Conservation (phyloP, 768 basidiomycete species). For the Psilocybe cyanescens region DNA sequence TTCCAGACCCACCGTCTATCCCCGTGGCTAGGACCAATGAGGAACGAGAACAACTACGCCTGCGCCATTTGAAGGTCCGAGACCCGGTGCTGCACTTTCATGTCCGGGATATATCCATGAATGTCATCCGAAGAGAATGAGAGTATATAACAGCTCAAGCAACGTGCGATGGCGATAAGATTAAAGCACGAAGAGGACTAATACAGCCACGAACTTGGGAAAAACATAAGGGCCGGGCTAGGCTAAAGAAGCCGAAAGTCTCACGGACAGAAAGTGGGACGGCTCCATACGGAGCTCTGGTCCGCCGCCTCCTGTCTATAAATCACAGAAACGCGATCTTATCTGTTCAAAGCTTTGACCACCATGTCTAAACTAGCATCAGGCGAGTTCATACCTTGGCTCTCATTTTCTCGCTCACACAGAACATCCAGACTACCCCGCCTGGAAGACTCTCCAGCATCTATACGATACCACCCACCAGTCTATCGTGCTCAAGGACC, state of each 20-base stretch:
- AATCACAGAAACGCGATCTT: not conserved
- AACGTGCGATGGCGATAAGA: not conserved
- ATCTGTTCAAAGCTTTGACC: not conserved
- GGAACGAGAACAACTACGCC: not conserved
- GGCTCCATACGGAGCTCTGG: not conserved
- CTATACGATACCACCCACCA: slow-evolving; percentile 75
- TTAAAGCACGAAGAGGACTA: not conserved
- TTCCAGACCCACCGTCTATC: not conserved
- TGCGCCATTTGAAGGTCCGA: not conserved
- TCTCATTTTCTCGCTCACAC: slow-evolving; percentile 5
- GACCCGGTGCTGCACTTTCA: not conserved
- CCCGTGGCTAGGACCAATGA: not conserved
- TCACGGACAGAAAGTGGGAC: not conserved
- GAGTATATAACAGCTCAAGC: not conserved
- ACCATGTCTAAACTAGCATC: slow-evolving; percentile 45
- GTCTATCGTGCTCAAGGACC: slow-evolving; percentile 85
- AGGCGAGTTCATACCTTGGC: slow-evolving; percentile 34
- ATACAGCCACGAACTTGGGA: not conserved
- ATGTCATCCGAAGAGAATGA: not conserved
- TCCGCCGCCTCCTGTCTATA: not conserved
- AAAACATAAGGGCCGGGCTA: not conserved
- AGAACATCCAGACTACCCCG: slow-evolving; percentile 66
- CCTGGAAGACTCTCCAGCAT: slow-evolving; percentile 91
- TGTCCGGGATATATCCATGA: not conserved
- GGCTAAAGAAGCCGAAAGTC: not conserved